Evolutionary conservation across 108 stramenopile genomes (phyloP).

Genomic region (Stephanodiscus minutulus): DNA sequence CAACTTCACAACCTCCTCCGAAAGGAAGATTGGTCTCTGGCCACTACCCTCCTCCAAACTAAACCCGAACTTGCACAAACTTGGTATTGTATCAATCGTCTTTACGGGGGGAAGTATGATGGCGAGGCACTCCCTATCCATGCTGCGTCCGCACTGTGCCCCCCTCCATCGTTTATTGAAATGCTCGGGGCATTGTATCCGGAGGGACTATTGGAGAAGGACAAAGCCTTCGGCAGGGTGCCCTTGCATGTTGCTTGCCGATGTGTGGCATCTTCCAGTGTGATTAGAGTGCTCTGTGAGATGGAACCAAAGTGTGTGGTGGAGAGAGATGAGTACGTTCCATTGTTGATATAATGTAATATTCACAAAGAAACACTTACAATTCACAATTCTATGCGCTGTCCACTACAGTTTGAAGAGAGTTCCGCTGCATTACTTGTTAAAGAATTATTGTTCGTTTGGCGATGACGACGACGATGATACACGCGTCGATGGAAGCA

Average conservation of each 20-base stretch:
- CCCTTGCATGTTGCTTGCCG: slow-evolving; percentile 46
- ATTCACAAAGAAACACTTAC: background rate
- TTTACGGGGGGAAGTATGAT: slow-evolving; percentile 37
- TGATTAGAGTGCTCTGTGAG: slow-evolving; percentile 33
- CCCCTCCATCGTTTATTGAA: slow-evolving; percentile 35
- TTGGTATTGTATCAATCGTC: slow-evolving; percentile 35
- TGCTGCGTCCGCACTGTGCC: slow-evolving; percentile 33
- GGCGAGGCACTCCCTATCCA: slow-evolving; percentile 39
- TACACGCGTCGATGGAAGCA: background rate
- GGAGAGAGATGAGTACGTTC: slow-evolving; percentile 29
- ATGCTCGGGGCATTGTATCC: slow-evolving; percentile 21
- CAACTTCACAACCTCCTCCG: slow-evolving; percentile 31
- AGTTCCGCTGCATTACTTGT: slow-evolving; percentile 42
- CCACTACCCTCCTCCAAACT: slow-evolving; percentile 22
- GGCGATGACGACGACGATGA: slow-evolving; percentile 18
- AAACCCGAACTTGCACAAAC: slow-evolving; percentile 30
- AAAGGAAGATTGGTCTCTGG: slow-evolving; percentile 49
- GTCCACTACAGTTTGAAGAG: slow-evolving; percentile 13
- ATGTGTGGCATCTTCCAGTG: slow-evolving; percentile 37
- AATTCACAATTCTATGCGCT: too few species aligned
- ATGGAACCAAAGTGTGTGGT: slow-evolving; percentile 39
- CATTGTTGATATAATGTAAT: background rate
- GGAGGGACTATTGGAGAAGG: slow-evolving; percentile 32
- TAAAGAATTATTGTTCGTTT: slow-evolving; percentile 35
- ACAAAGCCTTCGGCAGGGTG: slow-evolving; percentile 39